Evolutionary conservation across 2,329 filamentous ascomycete species (phyloP), one percentile per base, ranked within the genome.

Genomic region (Aspergillus ruber): DNA sequence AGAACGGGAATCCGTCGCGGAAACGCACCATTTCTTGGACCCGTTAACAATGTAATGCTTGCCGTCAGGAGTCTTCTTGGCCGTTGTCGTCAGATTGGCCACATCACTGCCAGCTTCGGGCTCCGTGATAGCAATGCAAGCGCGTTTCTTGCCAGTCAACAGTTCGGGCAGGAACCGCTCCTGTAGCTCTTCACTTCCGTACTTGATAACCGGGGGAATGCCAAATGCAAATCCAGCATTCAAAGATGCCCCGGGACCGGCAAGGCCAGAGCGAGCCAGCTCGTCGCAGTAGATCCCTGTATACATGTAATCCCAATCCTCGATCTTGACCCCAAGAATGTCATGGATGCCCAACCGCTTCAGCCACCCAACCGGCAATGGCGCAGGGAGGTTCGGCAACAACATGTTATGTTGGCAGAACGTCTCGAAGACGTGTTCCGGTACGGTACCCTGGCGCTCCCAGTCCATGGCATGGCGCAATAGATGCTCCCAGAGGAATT

Each of bases 91-190:
- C 54, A 89, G 85, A 57, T 84, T 85, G 6, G 84, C 83, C 1
- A 90, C 86, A 61, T 90, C 86, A 45, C 78, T 83, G 0, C 86
- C 86, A 0, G 85, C 85, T 45, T 81, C 81, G 0, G 86, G 86
- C 62, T 90, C 86, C 0, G 86, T 90, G 57, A 90, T 88, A 8
- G 86, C 86, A 55, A 90, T 88, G 59, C 86, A 90, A 12, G 75
- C 75, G 38, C 85, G 74, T 67, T 83, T 87, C 60, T 75, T 77
- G 6, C 84, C 83, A 0, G 76, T 78, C 10, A 90, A 71, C 0
- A 89, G 72, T 44, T 86, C 83, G 0, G 85, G 85, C 6, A 90
- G 70, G 54, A 85, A 83, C 8, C 76, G 73, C 53, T 84, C 80
- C 64, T 88, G 82, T 21, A 89, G 68, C 55, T 78, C 64, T 46